phyloP scores from a whole-genome alignment of 768 basidiomycete species.

The Termitomyces sp. region DNA sequence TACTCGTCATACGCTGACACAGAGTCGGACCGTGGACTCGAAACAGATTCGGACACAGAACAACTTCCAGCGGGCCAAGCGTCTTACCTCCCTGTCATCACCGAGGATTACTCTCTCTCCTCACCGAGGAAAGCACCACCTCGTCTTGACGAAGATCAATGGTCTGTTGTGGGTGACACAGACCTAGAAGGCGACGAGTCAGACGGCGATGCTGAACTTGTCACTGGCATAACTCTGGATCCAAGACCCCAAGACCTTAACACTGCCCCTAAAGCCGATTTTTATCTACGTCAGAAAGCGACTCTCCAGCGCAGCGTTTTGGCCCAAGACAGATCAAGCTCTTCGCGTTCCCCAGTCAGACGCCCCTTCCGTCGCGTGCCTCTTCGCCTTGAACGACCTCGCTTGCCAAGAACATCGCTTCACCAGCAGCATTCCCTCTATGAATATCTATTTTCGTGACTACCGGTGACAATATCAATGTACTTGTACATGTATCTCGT shows the following conservation, averaged over 20 bases:
- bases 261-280: constrained; percentile 15
- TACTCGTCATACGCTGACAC: constrained; percentile 47
- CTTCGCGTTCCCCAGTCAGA: constrained; percentile 47
- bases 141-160: constrained; percentile 20
- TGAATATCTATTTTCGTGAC: constrained; percentile 40
- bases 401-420: neutral
- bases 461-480: neutral
- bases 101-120: constrained; percentile 14
- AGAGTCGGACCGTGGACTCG: constrained; percentile 51
- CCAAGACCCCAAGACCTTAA: constrained; percentile 13
- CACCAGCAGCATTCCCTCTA: constrained; percentile 29
- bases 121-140: constrained; percentile 2
- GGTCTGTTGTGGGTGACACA: constrained; percentile 32
- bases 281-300: constrained; percentile 31
- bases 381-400: constrained; percentile 6
- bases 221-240: constrained; percentile 27
- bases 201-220: constrained; percentile 23
- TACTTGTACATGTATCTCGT: neutral
- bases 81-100: constrained; percentile 23
- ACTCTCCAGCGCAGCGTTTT: constrained; percentile 27
- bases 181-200: constrained; percentile 28
- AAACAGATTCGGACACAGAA: constrained; percentile 46
- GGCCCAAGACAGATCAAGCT: constrained; percentile 31
- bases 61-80: constrained; percentile 30
- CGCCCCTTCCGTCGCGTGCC: constrained; percentile 26